A percentile compares a stretch with the other conserved stretches of the same genome.
These are phyloP conservation scores for Petunia hybrid DNA, from an alignment of 305 asterid genomes.

Conservation along the genomic window DNA sequence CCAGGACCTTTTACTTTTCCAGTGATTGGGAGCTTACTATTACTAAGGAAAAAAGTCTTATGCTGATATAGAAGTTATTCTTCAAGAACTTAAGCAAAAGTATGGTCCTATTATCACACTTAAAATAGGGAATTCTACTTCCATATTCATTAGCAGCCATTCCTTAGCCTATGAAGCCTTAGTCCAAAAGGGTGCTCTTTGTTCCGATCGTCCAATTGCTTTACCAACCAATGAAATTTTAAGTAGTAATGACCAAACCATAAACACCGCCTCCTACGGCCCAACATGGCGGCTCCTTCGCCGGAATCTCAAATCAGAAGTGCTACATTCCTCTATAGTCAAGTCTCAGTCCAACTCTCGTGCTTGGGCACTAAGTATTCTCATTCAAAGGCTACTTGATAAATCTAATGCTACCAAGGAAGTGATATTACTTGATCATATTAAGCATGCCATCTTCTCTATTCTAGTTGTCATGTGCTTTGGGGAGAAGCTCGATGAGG, in stretches of 20 bases:
- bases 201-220: constrained; percentile 64
- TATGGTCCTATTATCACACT: constrained; percentile 67
- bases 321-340: constrained; percentile 67
- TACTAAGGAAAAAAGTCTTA: constrained; percentile 50
- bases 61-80: constrained; percentile 53
- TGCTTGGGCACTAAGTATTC: constrained; percentile 61
- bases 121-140: constrained; percentile 42
- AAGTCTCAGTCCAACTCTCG: constrained; percentile 59
- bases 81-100: constrained; percentile 47
- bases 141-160: constrained; percentile 59
- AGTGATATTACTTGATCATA: constrained; percentile 57
- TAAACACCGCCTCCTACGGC: constrained; percentile 62
- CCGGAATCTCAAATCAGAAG: constrained; percentile 71
- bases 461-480: constrained; percentile 77
- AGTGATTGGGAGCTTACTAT: constrained; percentile 49
- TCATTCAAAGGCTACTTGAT: constrained; percentile 45
- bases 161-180: constrained; percentile 72
- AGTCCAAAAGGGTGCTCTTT: constrained; percentile 67
- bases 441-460: constrained; percentile 73
- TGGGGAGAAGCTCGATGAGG: constrained; percentile 66
- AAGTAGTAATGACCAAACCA: constrained; percentile 41
- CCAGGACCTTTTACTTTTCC: constrained; percentile 60
- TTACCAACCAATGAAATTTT: constrained; percentile 44
- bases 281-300: constrained; percentile 85
- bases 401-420: constrained; percentile 36